These are phyloP conservation scores for Botrytis porri DNA, from an alignment of 2,329 filamentous ascomycete species.

Conservation along the genomic window DNA sequence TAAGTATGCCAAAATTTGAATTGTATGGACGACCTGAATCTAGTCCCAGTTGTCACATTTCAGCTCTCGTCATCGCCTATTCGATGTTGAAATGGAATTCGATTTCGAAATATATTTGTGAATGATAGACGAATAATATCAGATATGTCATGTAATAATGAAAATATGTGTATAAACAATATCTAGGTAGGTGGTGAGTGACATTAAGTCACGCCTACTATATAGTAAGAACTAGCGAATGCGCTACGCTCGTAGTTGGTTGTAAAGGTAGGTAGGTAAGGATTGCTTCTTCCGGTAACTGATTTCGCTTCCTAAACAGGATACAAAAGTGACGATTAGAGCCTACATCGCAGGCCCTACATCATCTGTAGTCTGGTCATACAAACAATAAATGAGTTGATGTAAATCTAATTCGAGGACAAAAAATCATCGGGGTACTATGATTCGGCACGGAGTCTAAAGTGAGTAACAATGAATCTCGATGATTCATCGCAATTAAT, in stretches of 20 bases:
- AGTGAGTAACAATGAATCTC: background rate
- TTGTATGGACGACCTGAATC: background rate
- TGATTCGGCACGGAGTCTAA: background rate
- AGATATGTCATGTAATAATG: background rate
- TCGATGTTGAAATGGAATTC: background rate
- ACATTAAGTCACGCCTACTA: background rate
- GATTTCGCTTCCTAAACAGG: background rate
- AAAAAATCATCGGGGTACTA: background rate
- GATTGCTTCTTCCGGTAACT: background rate
- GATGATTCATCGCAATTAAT: background rate
- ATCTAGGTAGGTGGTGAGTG: background rate
- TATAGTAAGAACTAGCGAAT: background rate
- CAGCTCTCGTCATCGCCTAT: background rate
- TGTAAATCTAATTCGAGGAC: background rate
- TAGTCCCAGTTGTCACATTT: background rate
- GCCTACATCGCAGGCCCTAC: background rate
- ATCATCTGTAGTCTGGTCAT: background rate
- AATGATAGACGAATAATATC: rapidly evolving
- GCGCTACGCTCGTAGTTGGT: background rate
- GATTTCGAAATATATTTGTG: background rate
- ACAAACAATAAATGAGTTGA: background rate
- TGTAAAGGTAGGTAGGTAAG: background rate
- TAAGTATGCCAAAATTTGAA: background rate
- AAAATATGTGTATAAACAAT: background rate
- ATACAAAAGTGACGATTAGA: background rate